These are phyloP conservation scores for Schizonepeta tenuifolia DNA, from an alignment of 257 asterid genomes.

Conservation along the genomic window DNA sequence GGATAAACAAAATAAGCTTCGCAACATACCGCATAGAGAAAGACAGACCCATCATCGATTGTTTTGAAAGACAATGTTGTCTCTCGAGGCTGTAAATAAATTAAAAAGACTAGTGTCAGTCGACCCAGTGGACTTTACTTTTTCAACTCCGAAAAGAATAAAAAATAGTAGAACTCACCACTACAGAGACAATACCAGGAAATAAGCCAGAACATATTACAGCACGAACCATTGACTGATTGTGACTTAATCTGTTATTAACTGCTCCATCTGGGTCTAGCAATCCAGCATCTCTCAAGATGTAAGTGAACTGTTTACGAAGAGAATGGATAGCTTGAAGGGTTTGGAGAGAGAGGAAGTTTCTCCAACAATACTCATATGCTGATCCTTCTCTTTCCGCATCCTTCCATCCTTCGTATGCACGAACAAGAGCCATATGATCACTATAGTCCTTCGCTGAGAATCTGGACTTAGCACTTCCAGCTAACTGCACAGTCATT, in stretches of 20 bases:
- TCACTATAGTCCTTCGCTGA: constrained; percentile 99
- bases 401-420: constrained; percentile 99
- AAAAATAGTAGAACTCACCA: constrained; percentile 57
- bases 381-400: constrained; percentile 99
- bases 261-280: constrained; percentile 63
- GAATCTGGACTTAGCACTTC: constrained; percentile 92
- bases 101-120: constrained; percentile 24
- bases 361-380: constrained; percentile 96
- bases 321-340: constrained; percentile 98
- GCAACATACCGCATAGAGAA: constrained; percentile 87
- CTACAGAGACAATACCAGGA: constrained; percentile 95
- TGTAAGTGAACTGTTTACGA: constrained; percentile 87
- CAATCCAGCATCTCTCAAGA: constrained; percentile 86
- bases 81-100: constrained; percentile 82
- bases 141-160: constrained; percentile 12
- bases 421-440: constrained; percentile 99
- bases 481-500: constrained; percentile 72
- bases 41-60: constrained; percentile 96
- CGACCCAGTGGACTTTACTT: constrained; percentile 15
- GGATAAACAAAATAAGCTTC: constrained; percentile 15
- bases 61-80: constrained; percentile 98
- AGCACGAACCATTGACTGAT: constrained; percentile 95
- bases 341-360: constrained; percentile 92
- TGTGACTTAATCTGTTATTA: constrained; percentile 82
- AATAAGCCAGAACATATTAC: constrained; percentile 95